Evolutionary conservation across 768 basidiomycete species (phyloP).

Genomic region (Tephrocybe sp.): DNA sequence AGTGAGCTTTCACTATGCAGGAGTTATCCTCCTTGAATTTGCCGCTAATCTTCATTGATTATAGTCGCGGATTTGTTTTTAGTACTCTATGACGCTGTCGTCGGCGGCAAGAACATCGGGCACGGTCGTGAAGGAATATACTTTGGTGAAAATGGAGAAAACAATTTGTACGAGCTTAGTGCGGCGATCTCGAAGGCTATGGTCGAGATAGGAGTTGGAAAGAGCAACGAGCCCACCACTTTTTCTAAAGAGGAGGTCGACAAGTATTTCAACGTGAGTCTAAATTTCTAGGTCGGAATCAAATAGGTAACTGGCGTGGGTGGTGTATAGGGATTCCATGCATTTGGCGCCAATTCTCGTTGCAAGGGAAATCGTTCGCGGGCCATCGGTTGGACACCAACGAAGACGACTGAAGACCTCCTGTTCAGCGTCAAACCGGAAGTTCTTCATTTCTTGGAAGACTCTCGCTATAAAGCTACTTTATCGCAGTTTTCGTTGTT

Average conservation of each 20-base stretch:
- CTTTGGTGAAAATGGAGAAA: constrained; percentile 49
- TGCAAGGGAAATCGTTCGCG: constrained; percentile 31
- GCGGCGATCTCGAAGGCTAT: constrained; percentile 36
- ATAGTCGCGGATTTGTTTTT: constrained; percentile 30
- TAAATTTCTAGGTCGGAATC: too few species aligned
- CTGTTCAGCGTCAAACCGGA: constrained; percentile 31
- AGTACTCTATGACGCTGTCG: constrained; percentile 35
- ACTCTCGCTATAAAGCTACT: too few species aligned
- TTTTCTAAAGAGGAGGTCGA: constrained; percentile 45
- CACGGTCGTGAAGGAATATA: constrained; percentile 51
- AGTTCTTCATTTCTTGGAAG: too few species aligned
- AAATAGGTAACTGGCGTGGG: too few species aligned
- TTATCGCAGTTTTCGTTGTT: too few species aligned
- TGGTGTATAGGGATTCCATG: too few species aligned
- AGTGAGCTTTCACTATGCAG: constrained; percentile 35
- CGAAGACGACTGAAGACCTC: constrained; percentile 36
- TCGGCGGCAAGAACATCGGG: constrained; percentile 21
- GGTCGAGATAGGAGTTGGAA: constrained; percentile 33
- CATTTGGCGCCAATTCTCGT: constrained; percentile 37
- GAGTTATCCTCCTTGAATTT: too few species aligned
- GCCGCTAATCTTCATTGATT: background rate
- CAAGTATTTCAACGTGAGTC: constrained; percentile 28
- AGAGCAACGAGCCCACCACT: constrained; percentile 35
- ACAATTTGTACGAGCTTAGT: constrained; percentile 39
- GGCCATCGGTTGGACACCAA: constrained; percentile 44